A percentile compares a stretch with the other conserved stretches of the same genome.
Conservation (phyloP, 1,284 basidiomycete species). For the Ceratobasidium sp. region DNA sequence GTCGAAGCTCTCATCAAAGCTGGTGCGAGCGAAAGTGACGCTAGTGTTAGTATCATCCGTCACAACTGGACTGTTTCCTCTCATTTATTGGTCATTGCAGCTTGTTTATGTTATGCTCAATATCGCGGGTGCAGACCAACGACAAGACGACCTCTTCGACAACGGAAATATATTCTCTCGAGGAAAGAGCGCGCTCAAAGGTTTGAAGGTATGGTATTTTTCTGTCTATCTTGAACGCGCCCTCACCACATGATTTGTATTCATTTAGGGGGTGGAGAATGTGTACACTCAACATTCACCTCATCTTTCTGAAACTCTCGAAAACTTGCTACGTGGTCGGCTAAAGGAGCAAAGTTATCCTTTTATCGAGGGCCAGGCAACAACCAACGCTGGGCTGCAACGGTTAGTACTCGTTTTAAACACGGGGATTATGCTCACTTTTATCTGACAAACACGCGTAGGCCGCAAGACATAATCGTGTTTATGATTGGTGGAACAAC, state of each 20-base stretch:
- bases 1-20: slow-evolving; percentile 83
- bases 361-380: slow-evolving; percentile 61
- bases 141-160: slow-evolving; percentile 97
- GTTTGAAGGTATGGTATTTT: slow-evolving; percentile 74
- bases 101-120: slow-evolving; percentile 94
- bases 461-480: slow-evolving; percentile 92
- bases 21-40: slow-evolving; percentile 84
- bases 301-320: slow-evolving; percentile 90
- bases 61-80: background rate
- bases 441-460: slow-evolving; percentile 50
- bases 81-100: slow-evolving; percentile 54
- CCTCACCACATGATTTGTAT: background rate
- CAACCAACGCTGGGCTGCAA: slow-evolving; percentile 67
- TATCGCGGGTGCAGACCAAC: slow-evolving; percentile 91
- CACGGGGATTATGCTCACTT: slow-evolving; percentile 34
- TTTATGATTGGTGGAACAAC: slow-evolving; percentile 95
- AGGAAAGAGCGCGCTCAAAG: slow-evolving; percentile 93
- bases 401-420: slow-evolving; percentile 55
- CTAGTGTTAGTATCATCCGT: slow-evolving; percentile 61
- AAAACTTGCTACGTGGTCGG: slow-evolving; percentile 85
- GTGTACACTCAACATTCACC: slow-evolving; percentile 99
- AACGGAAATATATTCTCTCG: slow-evolving; percentile 95
- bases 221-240: slow-evolving; percentile 17
- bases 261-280: slow-evolving; percentile 92
- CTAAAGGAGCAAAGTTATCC: slow-evolving; percentile 90